Evolutionary conservation across 2,329 filamentous ascomycete species (phyloP), one percentile per base, ranked within the genome.

Genomic region (Teratosphaeria nubilosa): DNA sequence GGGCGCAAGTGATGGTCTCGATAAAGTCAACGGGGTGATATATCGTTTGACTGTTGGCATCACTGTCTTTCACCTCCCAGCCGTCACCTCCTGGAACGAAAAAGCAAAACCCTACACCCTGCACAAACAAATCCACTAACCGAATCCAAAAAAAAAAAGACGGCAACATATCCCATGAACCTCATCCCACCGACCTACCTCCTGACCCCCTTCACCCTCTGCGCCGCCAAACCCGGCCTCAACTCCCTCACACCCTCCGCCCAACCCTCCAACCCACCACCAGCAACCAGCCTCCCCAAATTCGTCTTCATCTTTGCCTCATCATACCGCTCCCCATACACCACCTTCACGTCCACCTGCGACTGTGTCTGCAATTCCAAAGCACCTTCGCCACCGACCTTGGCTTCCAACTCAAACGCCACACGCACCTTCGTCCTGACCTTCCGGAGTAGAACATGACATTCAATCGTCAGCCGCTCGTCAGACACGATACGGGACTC

Each of bases 241-340:
- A 81, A 67, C 63, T 78, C 76, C 41, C 69, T 60, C 32, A 79
- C 71, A 0, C 71, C 77, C 53, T 72, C 70, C 4, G 72, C 75
- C 75, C 77, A 79, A 3, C 73, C 70, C 16, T 66, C 65, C 62
- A 73, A 70, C 9, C 51, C 27, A 14, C 60, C 70, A 1, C 70
- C 27, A 3, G 27, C 73, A 22, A 86, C 74, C 69, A 80, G 78
- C 37, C 80, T 79, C 13, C 76, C 71, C 62, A 94, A 68, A 64
- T 88, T 91, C 57, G 90, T 86, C n/a, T 75, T 77, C 77, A 94
- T 86, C 72, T 89, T 91, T 54, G 78, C 81, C 63, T 85, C 83
- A 63, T 90, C 88, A 70, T 91, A 91, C 60, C 82, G 79, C 73
- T 92, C 88, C 0, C 89, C 89, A 69, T 94, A 94, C 1, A 90